Percentiles rank a stretch among this genome's conserved stretches.
These are phyloP conservation scores for Corrigiola litoralis DNA, from an alignment of 179 eudicot genomes.

Conservation along the genomic window DNA sequence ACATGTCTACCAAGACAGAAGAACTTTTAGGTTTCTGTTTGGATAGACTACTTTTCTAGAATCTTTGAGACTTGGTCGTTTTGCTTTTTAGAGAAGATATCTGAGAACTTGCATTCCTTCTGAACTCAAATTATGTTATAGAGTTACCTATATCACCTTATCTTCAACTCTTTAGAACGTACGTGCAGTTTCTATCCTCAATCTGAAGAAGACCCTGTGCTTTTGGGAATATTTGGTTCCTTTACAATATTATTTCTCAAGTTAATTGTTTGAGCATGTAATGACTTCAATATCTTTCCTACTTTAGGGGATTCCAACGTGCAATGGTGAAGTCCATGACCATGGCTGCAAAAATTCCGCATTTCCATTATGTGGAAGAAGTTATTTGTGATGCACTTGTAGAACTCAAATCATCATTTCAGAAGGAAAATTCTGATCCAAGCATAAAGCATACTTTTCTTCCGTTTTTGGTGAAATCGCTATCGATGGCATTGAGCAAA, in stretches of 20 bases:
- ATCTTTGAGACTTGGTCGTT: too few species aligned
- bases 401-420: slow-evolving; percentile 69
- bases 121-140: background rate
- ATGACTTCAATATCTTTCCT: slow-evolving; percentile 5
- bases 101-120: background rate
- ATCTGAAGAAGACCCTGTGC: background rate
- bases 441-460: slow-evolving; percentile 80
- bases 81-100: background rate
- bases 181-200: background rate
- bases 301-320: slow-evolving; percentile 87
- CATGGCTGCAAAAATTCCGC: slow-evolving; percentile 85
- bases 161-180: background rate
- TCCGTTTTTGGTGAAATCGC: slow-evolving; percentile 78
- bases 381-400: slow-evolving; percentile 68
- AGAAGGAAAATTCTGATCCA: slow-evolving; percentile 72
- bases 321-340: slow-evolving; percentile 98
- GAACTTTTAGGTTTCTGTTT: too few species aligned
- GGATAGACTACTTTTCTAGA: too few species aligned
- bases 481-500: slow-evolving; percentile 74
- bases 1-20: too few species aligned
- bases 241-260: background rate
- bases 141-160: background rate
- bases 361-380: slow-evolving; percentile 93
- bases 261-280: background rate
- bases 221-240: background rate